phyloP scores from a whole-genome alignment of 352 stramenopile species.

The Pythium brassicae region DNA sequence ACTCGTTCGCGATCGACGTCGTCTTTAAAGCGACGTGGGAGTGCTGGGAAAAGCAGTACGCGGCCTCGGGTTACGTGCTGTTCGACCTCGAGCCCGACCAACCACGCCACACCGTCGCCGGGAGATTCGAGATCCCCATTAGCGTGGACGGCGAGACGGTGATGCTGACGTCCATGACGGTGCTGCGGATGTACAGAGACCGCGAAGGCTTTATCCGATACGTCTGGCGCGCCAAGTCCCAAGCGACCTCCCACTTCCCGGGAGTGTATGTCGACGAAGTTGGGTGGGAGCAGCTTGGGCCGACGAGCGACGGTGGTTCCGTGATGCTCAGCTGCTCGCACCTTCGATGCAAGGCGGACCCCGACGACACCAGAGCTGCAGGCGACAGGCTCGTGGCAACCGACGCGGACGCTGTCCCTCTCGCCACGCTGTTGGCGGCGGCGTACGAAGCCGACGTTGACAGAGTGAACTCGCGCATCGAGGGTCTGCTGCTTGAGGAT shows the following conservation, averaged over 20 bases:
- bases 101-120: too few species aligned
- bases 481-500: neutral
- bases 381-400: neutral
- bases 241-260: too few species aligned
- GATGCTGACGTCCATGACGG: too few species aligned
- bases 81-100: neutral
- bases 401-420: too few species aligned
- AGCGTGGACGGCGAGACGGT: too few species aligned
- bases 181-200: too few species aligned
- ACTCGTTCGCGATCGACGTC: neutral
- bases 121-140: too few species aligned
- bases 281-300: neutral
- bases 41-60: slow-evolving; percentile 6
- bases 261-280: slow-evolving; percentile 5
- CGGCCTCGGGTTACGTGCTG: neutral
- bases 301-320: neutral
- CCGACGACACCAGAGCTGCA: neutral
- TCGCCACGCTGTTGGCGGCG: neutral
- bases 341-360: neutral
- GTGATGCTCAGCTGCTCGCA: neutral
- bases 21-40: slow-evolving; percentile 2
- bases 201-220: too few species aligned
- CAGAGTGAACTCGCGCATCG: neutral
- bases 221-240: too few species aligned
- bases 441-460: neutral